phyloP scores from a whole-genome alignment of 257 asterid genomes.

The Capsicum pubescens region DNA sequence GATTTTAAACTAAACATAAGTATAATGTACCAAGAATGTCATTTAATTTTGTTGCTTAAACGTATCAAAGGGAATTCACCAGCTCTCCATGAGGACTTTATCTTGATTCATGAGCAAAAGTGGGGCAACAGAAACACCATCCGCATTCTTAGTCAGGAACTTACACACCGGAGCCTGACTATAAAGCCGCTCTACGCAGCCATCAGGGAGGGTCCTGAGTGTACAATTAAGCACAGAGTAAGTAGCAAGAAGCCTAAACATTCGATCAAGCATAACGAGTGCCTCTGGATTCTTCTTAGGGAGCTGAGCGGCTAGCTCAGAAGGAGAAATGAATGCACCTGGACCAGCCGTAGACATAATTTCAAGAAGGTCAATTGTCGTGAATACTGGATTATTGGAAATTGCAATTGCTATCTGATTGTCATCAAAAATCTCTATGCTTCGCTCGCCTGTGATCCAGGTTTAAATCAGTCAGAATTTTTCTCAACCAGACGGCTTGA shows the following conservation, averaged over 20 bases:
- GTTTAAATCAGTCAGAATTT: too few relatives aligned
- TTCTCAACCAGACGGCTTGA: too few relatives aligned
- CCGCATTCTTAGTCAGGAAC: slow-evolving; percentile 65
- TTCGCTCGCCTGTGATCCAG: too few relatives aligned
- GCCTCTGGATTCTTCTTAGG: slow-evolving; percentile 61
- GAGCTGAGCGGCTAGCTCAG: slow-evolving; percentile 60
- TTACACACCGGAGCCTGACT: slow-evolving; percentile 67
- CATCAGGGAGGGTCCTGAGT: slow-evolving; percentile 45
- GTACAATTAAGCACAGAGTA: slow-evolving; percentile 60
- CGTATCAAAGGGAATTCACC: slow-evolving; percentile 42
- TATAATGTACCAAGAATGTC: too few relatives aligned
- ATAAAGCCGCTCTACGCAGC: slow-evolving; percentile 58
- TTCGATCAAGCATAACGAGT: slow-evolving; percentile 61
- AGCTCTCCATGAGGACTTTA: slow-evolving; percentile 90
- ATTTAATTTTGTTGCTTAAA: too few relatives aligned
- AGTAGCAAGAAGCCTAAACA: slow-evolving; percentile 68
- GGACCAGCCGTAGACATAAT: slow-evolving; percentile 67
- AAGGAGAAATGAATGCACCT: slow-evolving; percentile 58
- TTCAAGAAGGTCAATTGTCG: slow-evolving; percentile 59
- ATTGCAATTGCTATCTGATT: too few relatives aligned
- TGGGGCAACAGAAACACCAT: slow-evolving; percentile 75
- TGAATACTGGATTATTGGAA: too few relatives aligned
- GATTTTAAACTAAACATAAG: too few relatives aligned
- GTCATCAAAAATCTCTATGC: too few relatives aligned
- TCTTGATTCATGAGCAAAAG: slow-evolving; percentile 85